Evolutionary conservation across 1,284 basidiomycete species (phyloP), one percentile per base, ranked within the genome.

Genomic region (Ceratobasidium sp.): DNA sequence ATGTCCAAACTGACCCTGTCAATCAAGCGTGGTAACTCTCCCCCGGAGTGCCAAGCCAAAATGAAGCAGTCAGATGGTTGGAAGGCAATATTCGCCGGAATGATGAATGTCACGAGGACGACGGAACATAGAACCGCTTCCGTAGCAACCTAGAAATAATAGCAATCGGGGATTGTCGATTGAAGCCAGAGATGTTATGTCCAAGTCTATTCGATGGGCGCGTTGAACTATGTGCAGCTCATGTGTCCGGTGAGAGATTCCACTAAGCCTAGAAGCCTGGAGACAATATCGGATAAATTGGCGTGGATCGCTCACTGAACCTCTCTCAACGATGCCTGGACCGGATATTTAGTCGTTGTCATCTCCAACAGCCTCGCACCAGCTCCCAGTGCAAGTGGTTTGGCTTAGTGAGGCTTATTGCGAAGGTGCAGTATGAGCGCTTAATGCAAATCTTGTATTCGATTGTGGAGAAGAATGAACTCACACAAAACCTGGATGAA

Each of bases 31-130:
- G 39, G 49, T 18, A 69, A 40, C 51, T 13, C 44, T 42, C 9
- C 40, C 39, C 55, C 28, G 44, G 10, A 67, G 28, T 58, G 68
- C 68, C 68, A 70, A 70, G 68, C 68, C 68, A 56, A 28, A 28
- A 40, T 55, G 40, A 23, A 44, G 53, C 15, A 20, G 23, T 58
- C 68, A 49, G 44, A 26, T 28, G 64, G 44, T 20, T 18, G 23
- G 20, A 26, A 67, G 64, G 64, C 44, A 18, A 67, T 46, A 28
- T 56, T n/a, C 67, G 49, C 26, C 9, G 49, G 33, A 40, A 12
- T 40, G 28, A 39, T 55, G 39, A 39, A 33, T 13, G 39, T 44
- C 66, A 68, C 23, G 42, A n/a, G n/a, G 23, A n/a, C 13, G n/a
- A 49, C 15, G 18, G 46, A n/a, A 6, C 7, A 53, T 53, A 12